Evolutionary conservation across 179 eudicot species (phyloP).

Genomic region (Sideroxylon spinosum): DNA sequence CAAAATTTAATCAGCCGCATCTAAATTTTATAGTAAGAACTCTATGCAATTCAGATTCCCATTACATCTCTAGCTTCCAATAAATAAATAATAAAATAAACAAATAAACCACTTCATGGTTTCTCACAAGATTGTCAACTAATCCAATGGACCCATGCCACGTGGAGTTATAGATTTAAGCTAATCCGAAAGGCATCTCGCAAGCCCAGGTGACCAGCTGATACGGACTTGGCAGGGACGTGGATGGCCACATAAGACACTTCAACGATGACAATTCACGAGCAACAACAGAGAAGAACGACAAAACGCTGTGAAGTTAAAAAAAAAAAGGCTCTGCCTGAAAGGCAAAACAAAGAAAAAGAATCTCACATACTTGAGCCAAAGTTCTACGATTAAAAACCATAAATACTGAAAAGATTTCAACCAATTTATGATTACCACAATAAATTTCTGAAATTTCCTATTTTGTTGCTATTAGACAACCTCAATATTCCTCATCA

Average conservation of each 20-base stretch:
- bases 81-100: no score
- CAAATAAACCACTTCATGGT: neutral
- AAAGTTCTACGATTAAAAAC: neutral
- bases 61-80: no score
- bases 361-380: conserved; percentile 3
- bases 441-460: conserved; percentile 1
- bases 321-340: neutral
- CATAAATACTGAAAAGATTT: neutral
- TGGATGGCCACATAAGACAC: neutral
- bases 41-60: no score
- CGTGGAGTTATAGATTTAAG: no score
- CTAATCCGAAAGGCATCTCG: neutral
- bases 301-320: neutral
- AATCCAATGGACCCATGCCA: no score
- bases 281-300: neutral
- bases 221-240: neutral
- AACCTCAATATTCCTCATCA: neutral
- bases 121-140: neutral
- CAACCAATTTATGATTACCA: conserved; percentile 13
- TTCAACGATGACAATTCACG: neutral
- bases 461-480: conserved; percentile 14
- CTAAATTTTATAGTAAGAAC: no score
- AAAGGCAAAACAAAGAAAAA: neutral
- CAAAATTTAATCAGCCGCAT: no score
- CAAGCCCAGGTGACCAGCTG: no score